These are phyloP conservation scores for Beta lomatogona DNA, from an alignment of 179 eudicot genomes.

Conservation along the genomic window DNA sequence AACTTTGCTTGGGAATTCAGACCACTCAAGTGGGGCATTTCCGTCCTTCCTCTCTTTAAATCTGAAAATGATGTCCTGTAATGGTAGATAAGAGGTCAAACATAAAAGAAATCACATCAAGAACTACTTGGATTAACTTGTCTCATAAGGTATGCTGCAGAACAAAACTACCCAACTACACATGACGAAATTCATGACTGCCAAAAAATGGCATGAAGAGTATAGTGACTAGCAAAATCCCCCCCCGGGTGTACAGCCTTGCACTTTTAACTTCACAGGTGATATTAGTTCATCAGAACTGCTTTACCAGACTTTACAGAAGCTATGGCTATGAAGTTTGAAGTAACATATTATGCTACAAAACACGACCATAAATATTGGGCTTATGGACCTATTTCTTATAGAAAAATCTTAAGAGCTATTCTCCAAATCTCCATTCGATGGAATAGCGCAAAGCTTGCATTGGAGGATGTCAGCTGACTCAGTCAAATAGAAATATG, in stretches of 20 bases:
- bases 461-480: neutral
- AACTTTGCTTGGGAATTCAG: conserved; percentile 88
- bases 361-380: neutral
- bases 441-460: neutral
- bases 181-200: neutral
- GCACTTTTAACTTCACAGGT: neutral
- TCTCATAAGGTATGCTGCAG: neutral
- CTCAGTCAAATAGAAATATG: neutral
- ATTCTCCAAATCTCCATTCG: neutral
- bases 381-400: neutral
- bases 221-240: neutral
- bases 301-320: neutral
- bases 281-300: neutral
- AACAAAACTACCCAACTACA: neutral
- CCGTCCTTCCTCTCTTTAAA: conserved; percentile 81
- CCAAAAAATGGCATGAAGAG: neutral
- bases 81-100: conserved; percentile 25
- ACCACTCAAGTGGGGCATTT: conserved; percentile 60
- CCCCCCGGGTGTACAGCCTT: neutral
- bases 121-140: neutral
- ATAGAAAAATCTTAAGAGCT: neutral
- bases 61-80: conserved; percentile 84
- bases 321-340: neutral
- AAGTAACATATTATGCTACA: neutral
- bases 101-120: neutral